phyloP scores from a whole-genome alignment of 192 early-diverging fungal species.

The Spizellomyces sp. region DNA sequence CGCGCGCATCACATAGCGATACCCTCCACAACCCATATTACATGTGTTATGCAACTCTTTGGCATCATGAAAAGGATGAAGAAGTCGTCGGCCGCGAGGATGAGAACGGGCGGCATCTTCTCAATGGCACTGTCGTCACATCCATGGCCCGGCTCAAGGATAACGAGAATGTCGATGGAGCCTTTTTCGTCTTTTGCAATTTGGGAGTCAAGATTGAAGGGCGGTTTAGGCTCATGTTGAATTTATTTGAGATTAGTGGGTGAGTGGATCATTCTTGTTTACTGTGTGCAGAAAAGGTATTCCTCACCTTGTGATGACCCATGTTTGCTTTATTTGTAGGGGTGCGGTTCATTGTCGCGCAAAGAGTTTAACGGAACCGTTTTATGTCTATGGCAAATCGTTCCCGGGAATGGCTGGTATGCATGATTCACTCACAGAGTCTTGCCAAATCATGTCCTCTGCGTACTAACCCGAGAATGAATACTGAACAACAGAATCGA shows the following conservation, averaged over 20 bases:
- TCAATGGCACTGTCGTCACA: conserved; percentile 15
- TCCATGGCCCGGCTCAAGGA: conserved; percentile 31
- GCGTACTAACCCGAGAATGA: background rate
- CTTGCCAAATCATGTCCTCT: background rate
- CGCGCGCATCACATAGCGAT: conserved; percentile 3
- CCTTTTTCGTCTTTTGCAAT: conserved; percentile 17
- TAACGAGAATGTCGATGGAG: conserved; percentile 16
- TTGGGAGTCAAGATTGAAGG: conserved; percentile 19
- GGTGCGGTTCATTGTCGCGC: conserved; percentile 28
- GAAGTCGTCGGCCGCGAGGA: conserved; percentile 12
- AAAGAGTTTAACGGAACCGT: conserved; percentile 2
- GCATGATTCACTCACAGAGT: background rate
- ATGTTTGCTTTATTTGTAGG: background rate
- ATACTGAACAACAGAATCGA: background rate
- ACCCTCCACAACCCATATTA: conserved; percentile 25
- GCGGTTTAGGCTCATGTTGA: conserved; percentile 15
- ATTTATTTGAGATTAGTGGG: conserved; percentile 26
- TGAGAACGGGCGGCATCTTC: conserved; percentile 8
- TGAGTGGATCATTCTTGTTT: background rate
- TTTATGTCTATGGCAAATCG: conserved; percentile 15
- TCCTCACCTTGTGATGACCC: background rate
- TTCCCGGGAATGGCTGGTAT: conserved; percentile 20
- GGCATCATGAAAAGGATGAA: conserved; percentile 16
- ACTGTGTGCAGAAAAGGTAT: background rate
- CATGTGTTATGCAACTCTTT: conserved; percentile 21